phyloP scores from a whole-genome alignment of 2,329 filamentous ascomycete genomes.

The Diaporthe sp. region DNA sequence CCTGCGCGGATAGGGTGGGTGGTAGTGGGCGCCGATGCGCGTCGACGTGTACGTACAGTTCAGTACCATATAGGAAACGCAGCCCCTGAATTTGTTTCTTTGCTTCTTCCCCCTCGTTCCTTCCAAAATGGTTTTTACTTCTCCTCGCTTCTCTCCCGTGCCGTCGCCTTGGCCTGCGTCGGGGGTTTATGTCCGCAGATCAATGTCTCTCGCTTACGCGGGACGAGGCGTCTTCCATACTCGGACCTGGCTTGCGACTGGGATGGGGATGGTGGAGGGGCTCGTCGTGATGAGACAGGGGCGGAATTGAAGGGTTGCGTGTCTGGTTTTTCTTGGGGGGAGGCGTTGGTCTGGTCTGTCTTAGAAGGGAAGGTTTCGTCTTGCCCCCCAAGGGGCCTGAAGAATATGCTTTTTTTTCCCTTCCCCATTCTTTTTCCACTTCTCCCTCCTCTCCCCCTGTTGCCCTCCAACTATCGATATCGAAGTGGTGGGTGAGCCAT shows the following conservation, averaged over 20 bases:
- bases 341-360: background rate
- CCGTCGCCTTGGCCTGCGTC: slow-evolving; percentile 17
- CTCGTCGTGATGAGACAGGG: background rate
- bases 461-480: background rate
- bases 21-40: background rate
- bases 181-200: slow-evolving; percentile 21
- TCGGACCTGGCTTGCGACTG: background rate
- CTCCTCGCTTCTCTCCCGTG: background rate
- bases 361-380: background rate
- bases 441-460: background rate
- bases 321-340: background rate
- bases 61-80: background rate
- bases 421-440: background rate
- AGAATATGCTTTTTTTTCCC: background rate
- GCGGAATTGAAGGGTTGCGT: no score
- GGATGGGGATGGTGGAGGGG: background rate
- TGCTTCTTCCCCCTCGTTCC: background rate
- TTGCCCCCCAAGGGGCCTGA: background rate
- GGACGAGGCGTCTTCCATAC: slow-evolving; percentile 1
- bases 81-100: background rate
- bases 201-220: slow-evolving; percentile 16
- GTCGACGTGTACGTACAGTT: slow-evolving; percentile 10
- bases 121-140: background rate
- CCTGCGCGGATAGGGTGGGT: background rate
- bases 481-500: background rate